Evolutionary conservation across 164 flowering plant species (phyloP), one percentile per base, ranked within the genome.

Genomic region (Tetracentron sinense): DNA sequence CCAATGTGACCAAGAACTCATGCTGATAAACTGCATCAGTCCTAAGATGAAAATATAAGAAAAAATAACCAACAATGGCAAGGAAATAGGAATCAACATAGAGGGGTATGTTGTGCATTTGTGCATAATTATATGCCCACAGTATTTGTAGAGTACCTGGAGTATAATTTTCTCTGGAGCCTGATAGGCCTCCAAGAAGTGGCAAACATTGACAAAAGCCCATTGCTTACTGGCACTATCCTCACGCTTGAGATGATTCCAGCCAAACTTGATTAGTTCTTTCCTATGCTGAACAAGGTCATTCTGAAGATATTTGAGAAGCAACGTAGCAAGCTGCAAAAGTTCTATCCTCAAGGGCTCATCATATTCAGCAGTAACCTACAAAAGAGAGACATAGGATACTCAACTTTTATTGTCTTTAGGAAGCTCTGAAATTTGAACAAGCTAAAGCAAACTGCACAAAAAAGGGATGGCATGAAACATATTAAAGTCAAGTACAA

Each of bases 161-260:
- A 95, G 92, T 58, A 92, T 95, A 56, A 92, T 92, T 75, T 95
- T 95, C 67, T 92, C 99, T 29, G 99, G 99, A 61, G 98, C 99
- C 69, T 95, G 98, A 80, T 95, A 95, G 16, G 99, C 98, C 77
- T 92, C 98, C 82, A 95, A 67, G 69, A 95, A 95, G 75, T 95
- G 98, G 80, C 99, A 95, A 53, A 95, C 99, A 78, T 95, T 95
- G 61, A 95, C 97, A 81, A 95, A 95, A 50, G 99, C 99, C 98
- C 99, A 95, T 74, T 95, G 99, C 78, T 95, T 95, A 76, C 99
- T 95, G 48, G 98, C 97, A 87, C 97, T 90, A 61, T 95, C 99
- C 81, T 95, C 99, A 54, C 99, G 94, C 77, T 95, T 95, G 25
- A 95, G 96, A 81, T 95, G 99, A 79, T 95, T 92, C 99, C 99